Evolutionary conservation across 176 grass and related monocot genomes (phyloP), one percentile per base, ranked within the genome.

Genomic region (Musa beccarii): DNA sequence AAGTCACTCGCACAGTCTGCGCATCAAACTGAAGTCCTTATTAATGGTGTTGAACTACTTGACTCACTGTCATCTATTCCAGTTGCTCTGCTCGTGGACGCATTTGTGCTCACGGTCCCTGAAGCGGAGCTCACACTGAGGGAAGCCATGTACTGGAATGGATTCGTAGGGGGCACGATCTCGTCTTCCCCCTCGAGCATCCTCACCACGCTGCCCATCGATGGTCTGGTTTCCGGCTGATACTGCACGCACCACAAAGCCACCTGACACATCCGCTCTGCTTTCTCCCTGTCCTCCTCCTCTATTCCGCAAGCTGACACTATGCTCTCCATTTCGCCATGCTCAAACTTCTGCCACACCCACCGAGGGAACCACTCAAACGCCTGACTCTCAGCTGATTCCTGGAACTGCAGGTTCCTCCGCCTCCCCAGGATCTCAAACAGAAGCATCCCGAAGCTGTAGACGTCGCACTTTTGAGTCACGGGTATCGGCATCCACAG

Each of bases 121-220:
- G 29, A 50, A n/a, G 49, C 14, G 10, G 68, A 21, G 49, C 43
- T 51, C 17, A 2, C 25, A 29, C 9, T 1, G 17, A 70, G 1
- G 9, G 34, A 9, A 51, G 19, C 0, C 71, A 88, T 74, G 71
- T 88, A 80, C 8, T 72, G 8, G 68, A 88, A 90, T 0, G 92
- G 88, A 13, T 91, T 84, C 8, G 75, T 72, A 0, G 86, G 85
- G 10, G 68, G 56, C 2, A 83, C 86, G n/a, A 96, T 91, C 49
- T 82, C 73, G 9, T 81, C 82, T 25, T 93, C 85, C 2, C 90
- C 90, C 59, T 93, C 87, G 1, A 93, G 77, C 90, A 89, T 89
- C 79, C 84, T 75, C 10, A 87, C 90, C 22, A 87, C 87, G 19
- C 22, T 82, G 25, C 51, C 76, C 90, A 89, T 89, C 17, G 87